Evolutionary conservation across 768 basidiomycete genomes (phyloP), one percentile per base, ranked within the genome.

Genomic region (Asterophora parasitica): DNA sequence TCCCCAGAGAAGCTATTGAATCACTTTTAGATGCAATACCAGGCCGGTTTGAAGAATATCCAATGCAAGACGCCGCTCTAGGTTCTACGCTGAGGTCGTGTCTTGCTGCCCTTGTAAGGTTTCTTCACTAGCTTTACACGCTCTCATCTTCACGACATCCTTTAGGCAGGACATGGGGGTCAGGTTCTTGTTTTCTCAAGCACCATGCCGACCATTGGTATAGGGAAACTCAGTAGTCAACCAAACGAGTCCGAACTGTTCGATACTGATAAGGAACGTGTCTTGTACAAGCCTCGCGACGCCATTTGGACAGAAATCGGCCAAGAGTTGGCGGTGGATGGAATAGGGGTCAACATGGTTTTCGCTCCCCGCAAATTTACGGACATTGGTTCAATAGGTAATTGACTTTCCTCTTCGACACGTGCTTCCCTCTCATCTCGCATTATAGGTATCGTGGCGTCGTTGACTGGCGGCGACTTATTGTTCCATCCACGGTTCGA

Each of bases 401-500:
- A 23, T 23, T 45, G 12, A 11, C 1, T 38, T 10, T 12, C 2
- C 15, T 27, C 9, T 36, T 8, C 27, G 28, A 19, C 6, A 36
- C 23, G 27, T 2, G n/a, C 12, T 7, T 16, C 11, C 7, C 44
- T 16, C 27, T 33, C 43, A 48, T 26, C 34, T 58, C 39, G 53
- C 42, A 39, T 28, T 12, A n/a, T 31, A 84, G 88, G 86, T 35
- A 65, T 74, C 3, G 74, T 93, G 5, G 62, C 86, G 0, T 82
- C 82, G 0, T 61, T 81, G 9, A 92, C 91, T 6, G 96, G 96
- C 11, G 96, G 96, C 15, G 91, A 93, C 48, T 58, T 95, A 1
- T 94, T 87, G 67, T 95, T 85, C 70, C 88, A 94, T 59, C 96
- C 95, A 7, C 78, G 89, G n/a, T 99, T 92, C 62, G 77, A 85